These are phyloP conservation scores for Rhizomucor pusillus DNA, from an alignment of 371 early-diverging fungal genomes.

Conservation along the genomic window DNA sequence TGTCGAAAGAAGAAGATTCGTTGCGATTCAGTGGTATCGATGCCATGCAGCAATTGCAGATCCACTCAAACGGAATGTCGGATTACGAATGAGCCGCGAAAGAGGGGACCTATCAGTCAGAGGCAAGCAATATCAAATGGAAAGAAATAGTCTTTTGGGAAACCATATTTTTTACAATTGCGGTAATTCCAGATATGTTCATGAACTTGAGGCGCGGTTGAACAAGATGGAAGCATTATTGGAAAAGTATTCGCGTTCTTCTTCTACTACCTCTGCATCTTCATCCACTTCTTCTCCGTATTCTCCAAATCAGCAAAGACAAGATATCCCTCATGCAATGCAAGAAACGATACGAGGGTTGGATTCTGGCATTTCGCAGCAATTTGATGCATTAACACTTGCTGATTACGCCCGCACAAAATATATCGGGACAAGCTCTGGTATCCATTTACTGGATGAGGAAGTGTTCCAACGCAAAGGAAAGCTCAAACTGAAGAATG, in stretches of 20 bases:
- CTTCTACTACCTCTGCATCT: too few species aligned
- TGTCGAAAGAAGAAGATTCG: conserved; percentile 18
- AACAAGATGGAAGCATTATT: conserved; percentile 33
- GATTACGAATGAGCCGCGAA: too few species aligned
- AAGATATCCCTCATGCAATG: too few species aligned
- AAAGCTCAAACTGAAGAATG: background rate
- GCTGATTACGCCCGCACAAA: too few species aligned
- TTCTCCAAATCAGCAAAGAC: too few species aligned
- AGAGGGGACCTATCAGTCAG: conserved; percentile 1
- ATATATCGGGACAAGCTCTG: background rate
- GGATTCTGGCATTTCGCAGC: too few species aligned
- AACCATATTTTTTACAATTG: too few species aligned
- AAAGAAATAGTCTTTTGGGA: too few species aligned
- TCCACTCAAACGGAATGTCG: conserved; percentile 6
- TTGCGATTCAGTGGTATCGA: conserved; percentile 12
- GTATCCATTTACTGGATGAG: too few species aligned
- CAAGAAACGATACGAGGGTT: too few species aligned
- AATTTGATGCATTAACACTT: too few species aligned
- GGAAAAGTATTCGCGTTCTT: background rate
- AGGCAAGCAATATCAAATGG: conserved; percentile 4
- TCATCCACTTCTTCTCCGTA: too few species aligned
- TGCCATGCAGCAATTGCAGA: conserved; percentile 15
- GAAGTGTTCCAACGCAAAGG: background rate
- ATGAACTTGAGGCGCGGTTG: conserved; percentile 23
- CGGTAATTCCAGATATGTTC: conserved; percentile 22